A percentile compares a stretch with the other conserved stretches of the same genome.
Conservation (phyloP, 1,139 yeast species). For the Tardiomyces depauwii region DNA sequence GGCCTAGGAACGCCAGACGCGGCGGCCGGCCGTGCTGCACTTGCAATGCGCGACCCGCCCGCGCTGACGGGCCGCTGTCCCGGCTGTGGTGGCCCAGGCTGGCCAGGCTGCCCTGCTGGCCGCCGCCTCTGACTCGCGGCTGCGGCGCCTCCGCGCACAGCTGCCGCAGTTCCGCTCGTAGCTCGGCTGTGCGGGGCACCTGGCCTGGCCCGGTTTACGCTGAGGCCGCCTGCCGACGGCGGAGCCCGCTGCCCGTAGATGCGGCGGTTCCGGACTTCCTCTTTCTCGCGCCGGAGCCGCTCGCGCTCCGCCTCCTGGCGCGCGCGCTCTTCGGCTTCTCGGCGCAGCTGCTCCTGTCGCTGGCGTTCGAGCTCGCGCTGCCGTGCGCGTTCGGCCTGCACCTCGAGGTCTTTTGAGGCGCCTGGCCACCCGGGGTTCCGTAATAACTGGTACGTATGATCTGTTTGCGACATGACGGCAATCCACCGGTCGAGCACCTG, state of each 20-base stretch:
- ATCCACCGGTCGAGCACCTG: conserved; percentile 24
- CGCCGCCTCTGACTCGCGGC: too few species aligned
- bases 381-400: conserved; percentile 14
- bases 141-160: too few species aligned
- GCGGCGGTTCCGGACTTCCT: conserved; percentile 13
- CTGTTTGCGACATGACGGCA: conserved; percentile 25
- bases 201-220: too few species aligned
- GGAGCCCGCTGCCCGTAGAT: conserved; percentile 12
- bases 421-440: conserved; percentile 24
- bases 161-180: too few species aligned
- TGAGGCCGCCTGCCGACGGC: neutral
- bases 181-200: too few species aligned
- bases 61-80: neutral
- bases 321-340: conserved; percentile 11
- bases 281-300: conserved; percentile 10
- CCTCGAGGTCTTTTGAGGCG: conserved; percentile 16
- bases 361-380: conserved; percentile 14
- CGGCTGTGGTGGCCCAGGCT: neutral
- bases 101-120: neutral
- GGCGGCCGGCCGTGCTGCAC: too few species aligned
- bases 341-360: conserved; percentile 8
- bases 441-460: conserved; percentile 23
- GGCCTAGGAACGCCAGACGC: too few species aligned
- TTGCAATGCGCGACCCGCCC: neutral
- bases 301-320: conserved; percentile 11